Base-by-base conservation (phyloP, 805 yeast species). In the Pichia rugopelliculosa region DNA sequence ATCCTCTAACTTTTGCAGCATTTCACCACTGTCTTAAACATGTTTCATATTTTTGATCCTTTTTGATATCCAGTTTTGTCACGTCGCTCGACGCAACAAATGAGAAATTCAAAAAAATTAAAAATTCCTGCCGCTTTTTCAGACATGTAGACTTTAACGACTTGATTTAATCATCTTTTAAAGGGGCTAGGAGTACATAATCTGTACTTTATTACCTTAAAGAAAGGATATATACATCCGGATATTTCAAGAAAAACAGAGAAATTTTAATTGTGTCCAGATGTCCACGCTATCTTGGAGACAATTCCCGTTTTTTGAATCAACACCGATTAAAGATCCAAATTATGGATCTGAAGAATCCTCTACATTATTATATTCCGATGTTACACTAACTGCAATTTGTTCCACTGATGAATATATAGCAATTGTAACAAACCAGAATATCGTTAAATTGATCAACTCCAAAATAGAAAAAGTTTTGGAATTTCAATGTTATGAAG, bases 301-400 rank as follows among this genome's bases (percentile, higher is more conserved):
- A 50, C 96, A 86, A 59, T 86, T 91, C 65, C 87, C 87, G 51
- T 85, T 91, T 64, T 89, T 85, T 62, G 96, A 88, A 45, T 74
- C 78, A 34, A 74, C 81, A 0, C 96, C 96, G 6, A 84, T 93
- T 18, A 69, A 81, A 51, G 99, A 93, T 60, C 98, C 98, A 6
- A 70, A 76, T 50, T 73, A 76, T 48, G 82, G 82, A 7, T 70
- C 83, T 0, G 72, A 71, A 4, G 69, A 30, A 15, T 6, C 18
- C 7, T 6, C 73, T 6, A 25, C 42, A 23, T 84, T 86, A 0
- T 69, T 90, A 23, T 90, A 84, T 63, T 87, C 96, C 1, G 96
- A 89, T 59, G 80, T 90, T 1, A 70, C 80, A 12, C 62, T 89
- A 36, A 72, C 85, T 5, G 79, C 88, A 1, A 74, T 84, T 5